phyloP scores from a whole-genome alignment of 768 basidiomycete species.

The Epithele typhae region DNA sequence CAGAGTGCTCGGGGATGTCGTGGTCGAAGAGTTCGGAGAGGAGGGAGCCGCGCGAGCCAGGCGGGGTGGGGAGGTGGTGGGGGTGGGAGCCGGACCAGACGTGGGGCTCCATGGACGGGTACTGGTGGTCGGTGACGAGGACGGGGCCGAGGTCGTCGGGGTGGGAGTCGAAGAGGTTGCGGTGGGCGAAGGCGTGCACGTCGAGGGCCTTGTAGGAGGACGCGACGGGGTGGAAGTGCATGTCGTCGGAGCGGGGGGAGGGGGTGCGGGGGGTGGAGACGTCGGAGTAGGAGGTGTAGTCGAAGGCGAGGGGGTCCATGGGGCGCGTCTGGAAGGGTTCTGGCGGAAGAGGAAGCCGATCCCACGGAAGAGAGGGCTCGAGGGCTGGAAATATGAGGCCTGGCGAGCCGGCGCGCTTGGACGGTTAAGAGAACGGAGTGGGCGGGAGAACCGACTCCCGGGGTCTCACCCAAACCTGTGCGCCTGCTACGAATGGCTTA shows the following conservation, averaged over 20 bases:
- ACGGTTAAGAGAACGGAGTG: constrained; percentile 1
- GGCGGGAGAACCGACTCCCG: constrained; percentile 7
- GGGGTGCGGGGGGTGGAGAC: constrained; percentile 71
- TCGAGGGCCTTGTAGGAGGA: constrained; percentile 38
- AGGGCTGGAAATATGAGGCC: constrained; percentile 9
- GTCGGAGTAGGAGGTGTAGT: constrained; percentile 65
- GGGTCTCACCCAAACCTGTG: constrained; percentile 13
- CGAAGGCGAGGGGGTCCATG: constrained; percentile 48
- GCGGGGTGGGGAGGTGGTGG: constrained; percentile 28
- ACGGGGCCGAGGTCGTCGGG: constrained; percentile 37
- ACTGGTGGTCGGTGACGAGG: constrained; percentile 33
- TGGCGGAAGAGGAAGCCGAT: constrained; percentile 16
- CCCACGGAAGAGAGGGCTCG: constrained; percentile 12
- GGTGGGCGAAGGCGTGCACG: constrained; percentile 41
- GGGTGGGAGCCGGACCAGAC: constrained; percentile 32
- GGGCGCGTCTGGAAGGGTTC: constrained; percentile 11
- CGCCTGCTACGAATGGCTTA: constrained; percentile 9
- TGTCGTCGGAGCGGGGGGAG: constrained; percentile 47
- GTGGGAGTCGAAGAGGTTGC: constrained; percentile 48
- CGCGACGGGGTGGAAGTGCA: constrained; percentile 28
- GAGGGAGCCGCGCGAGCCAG: constrained; percentile 46
- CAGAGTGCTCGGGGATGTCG: constrained; percentile 42
- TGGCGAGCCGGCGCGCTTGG: background rate
- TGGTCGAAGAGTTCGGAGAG: constrained; percentile 71
- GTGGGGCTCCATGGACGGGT: constrained; percentile 20